These are phyloP conservation scores for Vitis labrusca DNA, from an alignment of 164 flowering plant genomes.

Conservation along the genomic window DNA sequence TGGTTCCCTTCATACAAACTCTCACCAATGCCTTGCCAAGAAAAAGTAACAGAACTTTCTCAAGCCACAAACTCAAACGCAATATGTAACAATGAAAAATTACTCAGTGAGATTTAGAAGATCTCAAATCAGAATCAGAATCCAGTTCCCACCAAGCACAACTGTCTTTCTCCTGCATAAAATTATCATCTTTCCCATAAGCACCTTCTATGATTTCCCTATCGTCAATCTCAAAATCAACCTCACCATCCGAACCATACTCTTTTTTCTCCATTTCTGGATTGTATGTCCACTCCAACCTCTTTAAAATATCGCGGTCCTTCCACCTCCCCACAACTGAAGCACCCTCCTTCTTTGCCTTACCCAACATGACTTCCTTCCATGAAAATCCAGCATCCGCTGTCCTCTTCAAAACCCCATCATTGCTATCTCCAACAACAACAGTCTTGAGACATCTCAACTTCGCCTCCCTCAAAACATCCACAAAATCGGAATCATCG, in stretches of 20 bases:
- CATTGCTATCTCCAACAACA: slow-evolving; percentile 70
- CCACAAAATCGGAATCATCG: slow-evolving; percentile 74
- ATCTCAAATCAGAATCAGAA: slow-evolving; percentile 34
- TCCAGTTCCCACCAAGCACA: slow-evolving; percentile 74
- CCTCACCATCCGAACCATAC: slow-evolving; percentile 19
- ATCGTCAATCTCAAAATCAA: slow-evolving; percentile 26
- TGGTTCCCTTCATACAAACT: background rate
- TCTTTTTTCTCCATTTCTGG: slow-evolving; percentile 37
- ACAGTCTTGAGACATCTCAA: slow-evolving; percentile 76
- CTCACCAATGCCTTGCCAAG: background rate
- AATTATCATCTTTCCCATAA: slow-evolving; percentile 25
- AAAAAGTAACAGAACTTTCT: background rate
- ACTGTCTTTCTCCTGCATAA: slow-evolving; percentile 17
- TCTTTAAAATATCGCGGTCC: slow-evolving; percentile 71
- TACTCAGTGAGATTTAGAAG: background rate
- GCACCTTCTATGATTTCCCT: slow-evolving; percentile 22
- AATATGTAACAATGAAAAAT: background rate
- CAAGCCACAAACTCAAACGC: background rate
- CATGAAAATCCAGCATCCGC: slow-evolving; percentile 81
- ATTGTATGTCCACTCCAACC: slow-evolving; percentile 79
- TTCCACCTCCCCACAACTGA: slow-evolving; percentile 73
- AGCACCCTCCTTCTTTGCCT: slow-evolving; percentile 73
- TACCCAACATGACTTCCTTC: slow-evolving; percentile 72
- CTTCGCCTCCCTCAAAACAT: slow-evolving; percentile 69
- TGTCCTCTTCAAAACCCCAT: slow-evolving; percentile 70